A percentile compares a stretch with the other conserved stretches of the same genome.
phyloP scores from a whole-genome alignment of 768 basidiomycete species.

The Clavulina sp. region DNA sequence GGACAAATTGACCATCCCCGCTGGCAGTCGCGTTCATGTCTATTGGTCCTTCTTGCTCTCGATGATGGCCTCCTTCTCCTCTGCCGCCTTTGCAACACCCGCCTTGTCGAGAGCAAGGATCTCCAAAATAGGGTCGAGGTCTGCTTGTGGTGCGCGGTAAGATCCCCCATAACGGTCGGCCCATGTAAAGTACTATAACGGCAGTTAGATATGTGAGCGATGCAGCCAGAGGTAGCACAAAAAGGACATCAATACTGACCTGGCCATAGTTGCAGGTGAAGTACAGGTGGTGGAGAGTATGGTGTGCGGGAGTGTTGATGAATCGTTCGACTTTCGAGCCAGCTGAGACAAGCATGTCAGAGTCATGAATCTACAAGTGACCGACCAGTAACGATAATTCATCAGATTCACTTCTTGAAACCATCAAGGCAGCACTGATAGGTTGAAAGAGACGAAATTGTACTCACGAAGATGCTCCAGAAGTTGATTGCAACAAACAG shows the following conservation, averaged over 20 bases:
- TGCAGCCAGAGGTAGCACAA: neutral
- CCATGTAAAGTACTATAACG: slow-evolving; percentile 85
- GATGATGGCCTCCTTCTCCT: too few relatives aligned
- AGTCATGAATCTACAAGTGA: slow-evolving; percentile 73
- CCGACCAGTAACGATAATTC: neutral
- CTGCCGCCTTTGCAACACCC: too few relatives aligned
- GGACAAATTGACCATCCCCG: too few relatives aligned
- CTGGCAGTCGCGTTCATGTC: too few relatives aligned
- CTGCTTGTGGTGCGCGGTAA: slow-evolving; percentile 72
- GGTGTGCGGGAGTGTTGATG: slow-evolving; percentile 98
- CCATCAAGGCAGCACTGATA: neutral
- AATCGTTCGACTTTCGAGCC: slow-evolving; percentile 71
- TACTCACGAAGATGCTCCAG: slow-evolving; percentile 76
- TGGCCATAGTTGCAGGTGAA: slow-evolving; percentile 95
- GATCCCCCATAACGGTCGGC: slow-evolving; percentile 71
- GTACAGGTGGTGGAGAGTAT: slow-evolving; percentile 91
- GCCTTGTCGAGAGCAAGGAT: slow-evolving; percentile 25
- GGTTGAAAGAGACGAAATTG: neutral
- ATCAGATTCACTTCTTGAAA: neutral
- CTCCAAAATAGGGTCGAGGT: slow-evolving; percentile 73
- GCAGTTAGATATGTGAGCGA: slow-evolving; percentile 8
- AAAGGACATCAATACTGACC: slow-evolving; percentile 13
- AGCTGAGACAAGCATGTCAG: slow-evolving; percentile 73
- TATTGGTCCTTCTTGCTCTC: too few relatives aligned
- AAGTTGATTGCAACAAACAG: slow-evolving; percentile 87